A percentile compares a stretch with the other conserved stretches of the same genome.
phyloP scores from a whole-genome alignment of 192 early-diverging fungal species.

The Coemansia sp. region DNA sequence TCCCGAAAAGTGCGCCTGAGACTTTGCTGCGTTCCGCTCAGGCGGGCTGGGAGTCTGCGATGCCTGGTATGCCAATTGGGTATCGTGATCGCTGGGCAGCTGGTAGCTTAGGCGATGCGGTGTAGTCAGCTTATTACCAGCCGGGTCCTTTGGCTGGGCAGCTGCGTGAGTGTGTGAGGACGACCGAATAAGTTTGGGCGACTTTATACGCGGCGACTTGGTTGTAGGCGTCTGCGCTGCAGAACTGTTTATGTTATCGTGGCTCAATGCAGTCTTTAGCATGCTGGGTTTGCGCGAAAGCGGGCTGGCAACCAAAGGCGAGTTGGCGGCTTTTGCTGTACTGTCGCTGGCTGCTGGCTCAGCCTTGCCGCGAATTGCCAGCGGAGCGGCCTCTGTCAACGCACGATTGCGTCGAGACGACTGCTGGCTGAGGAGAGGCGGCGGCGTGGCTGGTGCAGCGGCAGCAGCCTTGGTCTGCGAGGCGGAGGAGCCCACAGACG shows the following conservation, averaged over 20 bases:
- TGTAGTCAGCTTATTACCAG: neutral
- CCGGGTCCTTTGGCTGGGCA: neutral
- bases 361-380: constrained; percentile 20
- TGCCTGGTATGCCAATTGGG: constrained; percentile 8
- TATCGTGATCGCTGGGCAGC: constrained; percentile 5
- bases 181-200: constrained; percentile 30
- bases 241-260: constrained; percentile 11
- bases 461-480: neutral
- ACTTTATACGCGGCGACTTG: constrained; percentile 5
- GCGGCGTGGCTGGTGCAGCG: constrained; percentile 13
- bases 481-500: constrained; percentile 12
- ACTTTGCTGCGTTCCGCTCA: constrained; percentile 15
- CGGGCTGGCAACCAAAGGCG: constrained; percentile 44
- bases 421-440: constrained; percentile 14
- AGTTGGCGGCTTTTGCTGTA: constrained; percentile 26
- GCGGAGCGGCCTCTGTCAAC: constrained; percentile 35
- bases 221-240: constrained; percentile 6
- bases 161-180: constrained; percentile 18
- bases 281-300: constrained; percentile 41
- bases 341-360: constrained; percentile 6
- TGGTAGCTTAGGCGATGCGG: constrained; percentile 34
- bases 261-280: constrained; percentile 19
- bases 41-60: constrained; percentile 38
- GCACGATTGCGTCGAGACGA: constrained; percentile 39
- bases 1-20: constrained; percentile 13